Evolutionary conservation across 176 grass and related monocot species (phyloP).

Genomic region (Triticum turgidum): DNA sequence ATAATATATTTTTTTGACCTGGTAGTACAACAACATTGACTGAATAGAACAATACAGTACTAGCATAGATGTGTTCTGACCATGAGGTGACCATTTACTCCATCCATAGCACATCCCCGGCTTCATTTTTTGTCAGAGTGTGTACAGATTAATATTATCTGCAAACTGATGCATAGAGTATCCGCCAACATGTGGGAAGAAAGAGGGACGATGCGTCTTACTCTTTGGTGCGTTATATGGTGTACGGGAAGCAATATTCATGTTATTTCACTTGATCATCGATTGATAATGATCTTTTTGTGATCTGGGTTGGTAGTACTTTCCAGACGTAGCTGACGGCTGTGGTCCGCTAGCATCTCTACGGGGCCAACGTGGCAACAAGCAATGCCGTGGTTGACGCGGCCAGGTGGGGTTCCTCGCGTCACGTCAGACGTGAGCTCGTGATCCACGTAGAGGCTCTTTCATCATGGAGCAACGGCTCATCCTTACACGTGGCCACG

Average conservation of each 20-base stretch:
- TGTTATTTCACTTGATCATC: background rate
- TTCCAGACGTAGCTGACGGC: conserved; percentile 10
- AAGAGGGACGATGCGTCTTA: no score
- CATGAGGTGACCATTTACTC: no score
- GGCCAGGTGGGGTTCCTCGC: background rate
- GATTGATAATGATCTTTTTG: background rate
- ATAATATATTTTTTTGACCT: no score
- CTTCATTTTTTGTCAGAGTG: no score
- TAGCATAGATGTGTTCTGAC: no score
- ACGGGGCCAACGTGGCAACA: conserved; percentile 2
- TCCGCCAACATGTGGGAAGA: no score
- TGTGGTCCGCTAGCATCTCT: background rate
- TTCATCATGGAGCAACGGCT: background rate
- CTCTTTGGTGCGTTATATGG: background rate
- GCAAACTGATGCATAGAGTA: no score
- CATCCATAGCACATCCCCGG: no score
- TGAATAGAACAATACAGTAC: no score
- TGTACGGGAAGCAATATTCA: conserved; percentile 13
- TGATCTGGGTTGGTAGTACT: background rate
- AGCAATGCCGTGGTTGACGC: background rate
- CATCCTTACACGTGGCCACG: conserved; percentile 4
- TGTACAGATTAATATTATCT: no score
- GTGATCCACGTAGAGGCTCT: conserved; percentile 8
- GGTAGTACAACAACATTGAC: no score
- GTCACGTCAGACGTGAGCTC: conserved; percentile 7